Base-by-base conservation (phyloP, 257 asterid genomes). In the Solanum gracilifrons region DNA sequence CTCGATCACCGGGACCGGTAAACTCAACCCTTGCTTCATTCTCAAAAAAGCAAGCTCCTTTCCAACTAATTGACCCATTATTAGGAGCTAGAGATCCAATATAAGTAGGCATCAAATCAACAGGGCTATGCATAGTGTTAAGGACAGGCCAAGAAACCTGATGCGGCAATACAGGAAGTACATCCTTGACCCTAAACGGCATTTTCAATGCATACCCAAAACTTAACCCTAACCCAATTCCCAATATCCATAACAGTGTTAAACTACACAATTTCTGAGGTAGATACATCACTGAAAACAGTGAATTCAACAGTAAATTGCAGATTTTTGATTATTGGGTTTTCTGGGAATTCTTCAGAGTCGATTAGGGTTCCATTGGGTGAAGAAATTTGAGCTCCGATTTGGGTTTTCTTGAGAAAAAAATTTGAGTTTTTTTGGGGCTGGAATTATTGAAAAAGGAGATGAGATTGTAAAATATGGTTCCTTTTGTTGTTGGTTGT, bases 91-190 rank as follows among this genome's bases (percentile, higher is more conserved):
- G 83, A 2, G 99, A 94, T n/a, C 99, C 99, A 64, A 97, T 71
- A 85, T 93, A 97, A 80, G 94, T 94, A 74, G 99, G 99, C 92
- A 97, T 86, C 92, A 97, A 92, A 91, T 97, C 99, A 82, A 96
- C 95, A 73, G 99, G 97, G 86, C 93, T 96, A 91, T 97, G 98
- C 73, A 97, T 29, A 73, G 89, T 95, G 87, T 95, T 96, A 85
- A 97, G 89, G 27, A 96, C 95, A 9, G 99, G 99, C 99, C 99
- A 97, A 41, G 99, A 95, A 23, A 97, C 90, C 94, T 95, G 92
- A 72, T 90, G 96, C 18, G 99, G 99, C 88, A 97, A 89, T 90
- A 94, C 95, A 71, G 99, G 99, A 20, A 97, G 96, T 84, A 97
- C 96, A 91, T 97, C 99, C 13, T 93, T 92, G 64, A 93, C 94